A percentile compares a stretch with the other conserved stretches of the same genome.
Conservation (phyloP, 2,329 filamentous ascomycete species). For the Penicillium sumatraense region DNA sequence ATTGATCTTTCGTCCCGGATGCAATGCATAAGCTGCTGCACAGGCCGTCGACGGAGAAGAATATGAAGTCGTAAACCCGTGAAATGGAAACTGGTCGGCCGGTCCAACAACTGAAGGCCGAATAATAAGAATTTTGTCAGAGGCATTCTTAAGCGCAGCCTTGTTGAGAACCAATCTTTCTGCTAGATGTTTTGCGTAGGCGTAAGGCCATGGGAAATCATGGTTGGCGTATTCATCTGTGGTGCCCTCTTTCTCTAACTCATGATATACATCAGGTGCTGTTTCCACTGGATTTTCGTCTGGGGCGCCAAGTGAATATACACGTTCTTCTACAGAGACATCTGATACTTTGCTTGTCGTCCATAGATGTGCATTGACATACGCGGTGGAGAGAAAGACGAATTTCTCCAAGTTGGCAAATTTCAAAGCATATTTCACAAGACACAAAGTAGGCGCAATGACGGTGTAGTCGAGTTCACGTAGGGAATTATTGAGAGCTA, state of each 20-base stretch:
- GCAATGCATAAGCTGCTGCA: conserved; percentile 24
- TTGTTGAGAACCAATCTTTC: conserved; percentile 22
- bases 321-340: conserved; percentile 19
- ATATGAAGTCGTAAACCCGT: conserved; percentile 22
- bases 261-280: conserved; percentile 19
- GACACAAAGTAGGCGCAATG: conserved; percentile 24
- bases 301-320: conserved; percentile 19
- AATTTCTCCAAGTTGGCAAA: conserved; percentile 27
- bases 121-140: conserved; percentile 28
- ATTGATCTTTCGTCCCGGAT: conserved; percentile 21
- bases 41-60: conserved; percentile 23
- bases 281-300: conserved; percentile 12
- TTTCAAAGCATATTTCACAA: conserved; percentile 25
- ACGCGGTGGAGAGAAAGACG: conserved; percentile 25
- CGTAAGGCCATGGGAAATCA: conserved; percentile 24
- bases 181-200: conserved; percentile 21
- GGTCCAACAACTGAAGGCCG: conserved; percentile 29
- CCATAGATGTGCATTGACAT: conserved; percentile 28
- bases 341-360: conserved; percentile 16
- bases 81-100: conserved; percentile 25
- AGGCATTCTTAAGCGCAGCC: conserved; percentile 15
- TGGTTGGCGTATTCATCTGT: conserved; percentile 21
- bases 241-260: conserved; percentile 21
- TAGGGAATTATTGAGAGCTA: conserved; percentile 22
- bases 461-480: conserved; percentile 24